Base-by-base conservation (phyloP, 352 stramenopile species). In the Phytophthora boehmeriae region DNA sequence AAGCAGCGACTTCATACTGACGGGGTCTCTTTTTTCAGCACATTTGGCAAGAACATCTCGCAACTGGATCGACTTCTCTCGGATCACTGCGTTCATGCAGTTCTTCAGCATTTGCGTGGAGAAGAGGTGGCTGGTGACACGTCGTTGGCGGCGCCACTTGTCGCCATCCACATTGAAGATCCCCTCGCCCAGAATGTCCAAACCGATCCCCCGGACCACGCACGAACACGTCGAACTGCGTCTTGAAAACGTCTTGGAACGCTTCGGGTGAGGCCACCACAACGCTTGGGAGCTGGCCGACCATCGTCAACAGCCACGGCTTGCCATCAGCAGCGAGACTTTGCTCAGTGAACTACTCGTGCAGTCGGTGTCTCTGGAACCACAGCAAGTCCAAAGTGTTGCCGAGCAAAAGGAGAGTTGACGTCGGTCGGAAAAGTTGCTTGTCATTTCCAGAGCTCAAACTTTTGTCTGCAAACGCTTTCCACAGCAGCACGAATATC, bases 121-220 rank as follows among this genome's bases (percentile, higher is more conserved):
- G 32, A 95, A 94, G 20, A 97, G 89, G 65, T 97, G 90, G 59
- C 88, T 96, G 65, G 87, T 87, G 13, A 69, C 81, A 47, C 89
- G 89, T 32, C 85, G 78, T 46, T 94, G 85, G 38, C 75, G 56
- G n/a, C 67, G 58, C 85, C 85, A 94, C 35, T 75, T 61, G 38
- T 78, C 63, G 16, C 76, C 79, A 45, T 94, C 82, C 13, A 74
- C 65, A 9, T 71, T 75, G 58, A 94, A 80, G 51, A 94, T 90
- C 32, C 85, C 83, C 23, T 71, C 58, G 32, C 85, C 77, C 17
- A 92, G 70, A 14, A 91, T 57, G 19, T 89, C 71, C 10, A 46
- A 17, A 8, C 80, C 55, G 2, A 75, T 70, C 57, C 58, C 1
- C 25, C 6, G 78, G 49, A 5, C 83, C 81, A 46, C 88, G 89